Percentiles rank a stretch among this genome's conserved stretches.
Evolutionary conservation across 139 green algal species (phyloP).

Genomic region (Bryopsis sp.): DNA sequence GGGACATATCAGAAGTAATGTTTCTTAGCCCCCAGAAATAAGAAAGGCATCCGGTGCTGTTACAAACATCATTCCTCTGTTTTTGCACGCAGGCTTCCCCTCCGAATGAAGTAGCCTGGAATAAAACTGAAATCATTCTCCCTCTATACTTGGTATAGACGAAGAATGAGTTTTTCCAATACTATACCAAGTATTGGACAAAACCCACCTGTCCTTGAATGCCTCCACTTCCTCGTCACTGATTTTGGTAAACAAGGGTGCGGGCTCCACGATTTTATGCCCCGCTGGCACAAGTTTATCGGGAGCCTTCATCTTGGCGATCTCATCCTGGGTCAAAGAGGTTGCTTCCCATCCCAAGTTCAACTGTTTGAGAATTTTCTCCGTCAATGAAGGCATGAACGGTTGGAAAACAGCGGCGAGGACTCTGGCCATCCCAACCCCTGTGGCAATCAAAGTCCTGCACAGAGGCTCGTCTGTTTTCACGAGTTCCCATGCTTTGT

Average conservation of each 20-base stretch:
- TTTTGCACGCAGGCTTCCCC: no score
- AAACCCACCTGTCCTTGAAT: slow-evolving; percentile 29
- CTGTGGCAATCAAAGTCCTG: slow-evolving; percentile 44
- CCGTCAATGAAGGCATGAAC: slow-evolving; percentile 83
- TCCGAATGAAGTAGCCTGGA: no score
- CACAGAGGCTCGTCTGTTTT: slow-evolving; percentile 50
- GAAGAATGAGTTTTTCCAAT: no score
- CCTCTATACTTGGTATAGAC: no score
- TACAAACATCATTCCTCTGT: no score
- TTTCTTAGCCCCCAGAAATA: no score
- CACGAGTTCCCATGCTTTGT: slow-evolving; percentile 25
- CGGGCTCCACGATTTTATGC: slow-evolving; percentile 55
- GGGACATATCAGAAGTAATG: no score
- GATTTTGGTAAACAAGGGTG: slow-evolving; percentile 44
- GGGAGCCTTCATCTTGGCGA: neutral
- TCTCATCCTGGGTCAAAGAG: neutral
- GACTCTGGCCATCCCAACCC: slow-evolving; percentile 67
- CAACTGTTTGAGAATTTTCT: slow-evolving; percentile 50
- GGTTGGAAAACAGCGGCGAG: slow-evolving; percentile 75
- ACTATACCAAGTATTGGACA: no score
- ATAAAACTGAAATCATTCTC: no score
- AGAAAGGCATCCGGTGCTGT: no score
- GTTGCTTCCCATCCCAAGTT: slow-evolving; percentile 7
- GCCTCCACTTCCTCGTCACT: slow-evolving; percentile 38
- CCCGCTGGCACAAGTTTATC: slow-evolving; percentile 47